Evolutionary conservation across 768 basidiomycete species (phyloP).

Genomic region (Leucosporidium scottii): DNA sequence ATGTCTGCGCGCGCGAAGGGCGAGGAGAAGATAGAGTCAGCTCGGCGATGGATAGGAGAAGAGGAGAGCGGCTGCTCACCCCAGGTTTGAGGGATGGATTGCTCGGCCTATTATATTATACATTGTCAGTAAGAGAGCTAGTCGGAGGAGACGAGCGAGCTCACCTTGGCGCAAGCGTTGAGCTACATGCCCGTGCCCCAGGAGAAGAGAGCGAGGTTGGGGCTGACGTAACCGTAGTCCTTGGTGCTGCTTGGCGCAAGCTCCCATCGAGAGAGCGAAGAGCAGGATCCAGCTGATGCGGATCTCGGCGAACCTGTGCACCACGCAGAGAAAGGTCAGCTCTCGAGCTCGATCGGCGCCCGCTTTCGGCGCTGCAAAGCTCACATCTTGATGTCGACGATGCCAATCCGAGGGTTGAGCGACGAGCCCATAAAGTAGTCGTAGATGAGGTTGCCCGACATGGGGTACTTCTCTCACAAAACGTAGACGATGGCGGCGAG

Average conservation of each 20-base stretch:
- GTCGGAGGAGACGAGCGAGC: neutral
- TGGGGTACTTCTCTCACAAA: conserved; percentile 74
- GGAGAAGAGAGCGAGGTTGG: conserved; percentile 95
- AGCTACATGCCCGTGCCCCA: conserved; percentile 93
- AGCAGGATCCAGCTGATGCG: conserved; percentile 95
- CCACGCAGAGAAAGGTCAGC: no score
- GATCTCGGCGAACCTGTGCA: conserved; percentile 23
- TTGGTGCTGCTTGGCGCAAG: conserved; percentile 95
- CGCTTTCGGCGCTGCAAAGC: neutral
- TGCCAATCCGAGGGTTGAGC: conserved; percentile 85
- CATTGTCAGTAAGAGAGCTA: no score
- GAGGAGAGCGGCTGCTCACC: conserved; percentile 47
- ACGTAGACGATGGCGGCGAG: conserved; percentile 72
- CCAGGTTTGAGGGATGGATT: conserved; percentile 95
- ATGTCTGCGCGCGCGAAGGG: conserved; percentile 54
- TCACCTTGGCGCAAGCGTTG: conserved; percentile 63
- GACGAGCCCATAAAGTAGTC: conserved; percentile 80
- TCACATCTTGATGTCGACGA: conserved; percentile 96
- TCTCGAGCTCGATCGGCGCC: no score
- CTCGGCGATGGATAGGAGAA: neutral
- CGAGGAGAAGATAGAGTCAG: neutral
- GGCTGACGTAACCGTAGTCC: conserved; percentile 79
- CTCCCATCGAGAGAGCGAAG: conserved; percentile 88
- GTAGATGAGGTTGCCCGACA: conserved; percentile 92
- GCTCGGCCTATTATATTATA: no score